These are phyloP conservation scores for Pythium volutum DNA, from an alignment of 352 stramenopile genomes.

Conservation along the genomic window DNA sequence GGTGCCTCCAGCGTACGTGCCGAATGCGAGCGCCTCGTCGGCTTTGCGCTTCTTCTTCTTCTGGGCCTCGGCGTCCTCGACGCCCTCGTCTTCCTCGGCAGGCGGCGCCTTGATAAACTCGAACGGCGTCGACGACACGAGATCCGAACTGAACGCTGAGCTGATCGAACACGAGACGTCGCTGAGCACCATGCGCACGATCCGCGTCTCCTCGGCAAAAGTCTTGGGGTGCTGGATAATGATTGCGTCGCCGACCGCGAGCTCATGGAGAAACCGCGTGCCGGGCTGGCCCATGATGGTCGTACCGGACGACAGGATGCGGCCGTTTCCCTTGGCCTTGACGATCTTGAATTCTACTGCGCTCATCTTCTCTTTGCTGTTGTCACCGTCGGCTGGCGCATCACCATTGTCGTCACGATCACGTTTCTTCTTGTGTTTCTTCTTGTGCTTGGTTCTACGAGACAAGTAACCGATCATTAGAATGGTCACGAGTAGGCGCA, in stretches of 20 bases:
- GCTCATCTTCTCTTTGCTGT: slow-evolving; percentile 27
- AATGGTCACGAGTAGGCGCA: not conserved
- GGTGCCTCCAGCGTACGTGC: slow-evolving; percentile 86
- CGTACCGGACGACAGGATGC: slow-evolving; percentile 85
- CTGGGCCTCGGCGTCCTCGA: slow-evolving; percentile 36
- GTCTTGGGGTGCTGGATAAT: slow-evolving; percentile 88
- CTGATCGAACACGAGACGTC: slow-evolving; percentile 85
- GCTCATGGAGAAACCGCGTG: slow-evolving; percentile 80
- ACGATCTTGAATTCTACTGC: slow-evolving; percentile 65
- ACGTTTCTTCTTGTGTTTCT: slow-evolving; percentile 63
- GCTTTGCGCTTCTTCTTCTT: slow-evolving; percentile 50
- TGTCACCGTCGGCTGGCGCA: not conserved
- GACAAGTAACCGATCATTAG: slow-evolving; percentile 5
- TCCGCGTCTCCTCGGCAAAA: slow-evolving; percentile 82
- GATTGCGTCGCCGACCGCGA: slow-evolving; percentile 80
- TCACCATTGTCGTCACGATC: slow-evolving; percentile 26
- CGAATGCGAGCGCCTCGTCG: slow-evolving; percentile 74
- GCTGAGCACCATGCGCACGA: slow-evolving; percentile 89
- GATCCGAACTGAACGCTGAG: slow-evolving; percentile 85
- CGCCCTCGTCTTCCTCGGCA: slow-evolving; percentile 49
- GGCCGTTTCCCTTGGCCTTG: slow-evolving; percentile 69
- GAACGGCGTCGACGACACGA: slow-evolving; percentile 87
- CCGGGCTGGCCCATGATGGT: slow-evolving; percentile 83
- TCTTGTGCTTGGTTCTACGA: slow-evolving; percentile 34
- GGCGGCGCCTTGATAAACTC: slow-evolving; percentile 86